Percentiles rank a stretch among this genome's conserved stretches.
Conservation (phyloP, 768 basidiomycete genomes). For the Leucosporidium creatinivorum region DNA sequence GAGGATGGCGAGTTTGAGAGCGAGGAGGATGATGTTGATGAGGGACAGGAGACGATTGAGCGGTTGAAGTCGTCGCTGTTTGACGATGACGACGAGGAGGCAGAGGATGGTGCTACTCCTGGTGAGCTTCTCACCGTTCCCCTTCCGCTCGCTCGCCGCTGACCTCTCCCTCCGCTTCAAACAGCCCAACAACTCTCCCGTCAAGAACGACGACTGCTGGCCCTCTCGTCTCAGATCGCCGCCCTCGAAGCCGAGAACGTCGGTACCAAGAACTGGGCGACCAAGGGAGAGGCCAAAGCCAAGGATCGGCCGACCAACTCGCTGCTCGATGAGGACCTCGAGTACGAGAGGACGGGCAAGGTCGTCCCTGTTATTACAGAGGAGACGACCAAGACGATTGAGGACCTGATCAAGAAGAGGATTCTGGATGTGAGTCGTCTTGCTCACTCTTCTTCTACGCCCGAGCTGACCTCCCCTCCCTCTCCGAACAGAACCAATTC, state of each 20-base stretch:
- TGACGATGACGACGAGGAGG: slow-evolving; percentile 58
- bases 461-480: not conserved
- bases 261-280: slow-evolving; percentile 80
- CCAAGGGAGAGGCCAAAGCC: slow-evolving; percentile 82
- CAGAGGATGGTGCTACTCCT: slow-evolving; percentile 35
- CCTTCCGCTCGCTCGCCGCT: not conserved
- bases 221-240: slow-evolving; percentile 68
- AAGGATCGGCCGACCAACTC: slow-evolving; percentile 80
- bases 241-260: slow-evolving; percentile 79
- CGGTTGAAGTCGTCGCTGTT: slow-evolving; percentile 72
- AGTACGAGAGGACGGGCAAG: slow-evolving; percentile 85
- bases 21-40: slow-evolving; percentile 39
- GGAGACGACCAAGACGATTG: slow-evolving; percentile 68
- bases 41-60: slow-evolving; percentile 49
- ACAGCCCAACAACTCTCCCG: slow-evolving; percentile 50
- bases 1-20: slow-evolving; percentile 37
- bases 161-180: not conserved
- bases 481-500: slow-evolving; percentile 53
- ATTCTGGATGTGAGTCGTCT: slow-evolving; percentile 60
- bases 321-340: slow-evolving; percentile 84
- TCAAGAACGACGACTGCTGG: slow-evolving; percentile 69
- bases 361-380: slow-evolving; percentile 83
- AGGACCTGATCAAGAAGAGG: slow-evolving; percentile 82
- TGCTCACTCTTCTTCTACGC: not conserved
- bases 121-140: slow-evolving; percentile 19